Evolutionary conservation across 139 green algal species (phyloP), one percentile per base, ranked within the genome.

Genomic region (Mychonastes homosphaera): DNA sequence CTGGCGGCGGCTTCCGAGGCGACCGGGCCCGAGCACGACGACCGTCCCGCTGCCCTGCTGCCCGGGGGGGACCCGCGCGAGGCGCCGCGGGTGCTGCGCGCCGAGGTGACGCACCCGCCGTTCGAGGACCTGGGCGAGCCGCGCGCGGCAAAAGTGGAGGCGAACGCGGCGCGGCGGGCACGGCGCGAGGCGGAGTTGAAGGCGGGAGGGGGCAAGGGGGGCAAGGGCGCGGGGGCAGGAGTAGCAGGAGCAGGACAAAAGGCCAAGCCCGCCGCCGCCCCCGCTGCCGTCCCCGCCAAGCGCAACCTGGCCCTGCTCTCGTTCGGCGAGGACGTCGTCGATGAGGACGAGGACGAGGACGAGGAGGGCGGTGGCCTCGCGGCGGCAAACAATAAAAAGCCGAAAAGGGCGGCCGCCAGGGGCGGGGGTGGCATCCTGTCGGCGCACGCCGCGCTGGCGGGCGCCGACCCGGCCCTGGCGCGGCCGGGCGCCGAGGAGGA

Each of bases 301-400:
- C 65, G 87, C 72, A 90, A 91, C 66, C 63, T 88, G 32, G 70
- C 70, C 18, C 75, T 96, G 38, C 81, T 96, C 56, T 93, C 84
- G 0, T 96, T 96, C 69, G 89, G 81, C 28, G 82, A 80, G 16
- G 66, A 84, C 18, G 76, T 62, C 16, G 79, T 86, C 53, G 78
- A 81, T 52, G 81, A 85, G 18, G 75, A 83, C 32, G 59, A 76
- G 41, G 66, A 82, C 24, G 45, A 70, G 7, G 65, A 66, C 19
- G 58, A 36, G 13, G 63, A 52, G 49, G 62, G 62, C n/a, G n/a
- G n/a, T n/a, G n/a, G n/a, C n/a, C n/a, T n/a, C n/a, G n/a, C n/a
- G n/a, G n/a, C n/a, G n/a, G n/a, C n/a, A n/a, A n/a, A n/a, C n/a
- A n/a, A n/a, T n/a, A n/a, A n/a, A n/a, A n/a, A n/a, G n/a, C n/a